A percentile compares a stretch with the other conserved stretches of the same genome.
phyloP scores from a whole-genome alignment of 768 basidiomycete species.

The Boletus tylopilopsis region DNA sequence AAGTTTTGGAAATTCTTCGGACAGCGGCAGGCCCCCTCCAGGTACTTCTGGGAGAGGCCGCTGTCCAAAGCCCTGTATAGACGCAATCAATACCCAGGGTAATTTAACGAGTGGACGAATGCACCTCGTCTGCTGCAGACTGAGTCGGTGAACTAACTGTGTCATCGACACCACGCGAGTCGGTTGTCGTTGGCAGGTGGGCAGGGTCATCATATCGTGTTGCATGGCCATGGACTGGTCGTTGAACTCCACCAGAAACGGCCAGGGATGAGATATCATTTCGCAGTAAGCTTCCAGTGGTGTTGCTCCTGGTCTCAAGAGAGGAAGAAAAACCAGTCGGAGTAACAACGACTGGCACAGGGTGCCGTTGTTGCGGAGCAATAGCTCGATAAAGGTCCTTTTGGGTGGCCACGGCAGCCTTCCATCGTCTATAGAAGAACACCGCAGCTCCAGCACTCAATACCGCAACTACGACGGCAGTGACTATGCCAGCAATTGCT shows the following conservation, averaged over 20 bases:
- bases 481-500: constrained; percentile 21
- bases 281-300: constrained; percentile 9
- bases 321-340: constrained; percentile 21
- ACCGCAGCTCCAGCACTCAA: constrained; percentile 11
- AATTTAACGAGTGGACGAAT: not conserved
- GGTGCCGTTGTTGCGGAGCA: constrained; percentile 8
- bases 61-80: constrained; percentile 10
- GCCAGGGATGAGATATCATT: constrained; percentile 1
- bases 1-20: constrained; percentile 16
- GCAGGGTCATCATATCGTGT: not conserved
- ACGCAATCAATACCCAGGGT: not conserved
- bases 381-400: constrained; percentile 10
- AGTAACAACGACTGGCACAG: not conserved
- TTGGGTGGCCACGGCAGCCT: constrained; percentile 15
- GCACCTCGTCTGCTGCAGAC: constrained; percentile 18
- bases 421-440: constrained; percentile 31
- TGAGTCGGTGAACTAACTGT: not conserved
- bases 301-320: constrained; percentile 14
- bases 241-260: constrained; percentile 6
- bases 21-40: constrained; percentile 11
- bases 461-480: constrained; percentile 14
- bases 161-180: constrained; percentile 11
- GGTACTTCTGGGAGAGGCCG: constrained; percentile 26
- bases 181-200: not conserved
- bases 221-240: not conserved